Base-by-base conservation (phyloP, 2,329 filamentous ascomycete genomes). In the Onygenales sp. region DNA sequence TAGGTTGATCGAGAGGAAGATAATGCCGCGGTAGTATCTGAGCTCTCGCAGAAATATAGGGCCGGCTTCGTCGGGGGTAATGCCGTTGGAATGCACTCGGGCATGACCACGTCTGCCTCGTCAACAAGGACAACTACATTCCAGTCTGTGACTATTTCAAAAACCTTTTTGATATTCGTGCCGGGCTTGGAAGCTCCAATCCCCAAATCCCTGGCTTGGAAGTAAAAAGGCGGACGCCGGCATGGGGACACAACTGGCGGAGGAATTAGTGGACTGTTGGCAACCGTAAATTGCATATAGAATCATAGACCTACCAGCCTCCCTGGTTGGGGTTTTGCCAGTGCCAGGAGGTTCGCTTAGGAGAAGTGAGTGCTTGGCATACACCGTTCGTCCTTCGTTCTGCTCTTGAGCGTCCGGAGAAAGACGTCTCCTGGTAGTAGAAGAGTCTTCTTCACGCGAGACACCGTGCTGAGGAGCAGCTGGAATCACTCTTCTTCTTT, bases 21-120 rank as follows among this genome's bases (percentile, higher is more conserved):
- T 57, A 39, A 67, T 62, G 13, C 64, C 64, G 37, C 57, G 55
- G 57, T 55, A 58, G 45, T 59, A 17, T n/a, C n/a, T n/a, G n/a
- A n/a, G n/a, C n/a, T n/a, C n/a, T n/a, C n/a, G n/a, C n/a, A n/a
- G n/a, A n/a, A n/a, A n/a, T n/a, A n/a, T n/a, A n/a, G n/a, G n/a
- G n/a, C n/a, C n/a, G n/a, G n/a, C n/a, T n/a, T n/a, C n/a, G n/a
- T n/a, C 57, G 55, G 57, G 54, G 57, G 45, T 33, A 31, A 47
- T 47, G 45, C 37, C 55, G 21, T 51, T 43, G 13, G 42, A 42
- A 10, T 44, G 17, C 62, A 57, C 13, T 54, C 42, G 42, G 60
- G 57, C 42, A 66, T 58, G 33, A 72, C 72, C 4, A 68, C 64
- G 51, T 72, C 69, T 8, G 66, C 69, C 55, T 73, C 65, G 54